Percentiles rank a stretch among this genome's conserved stretches.
phyloP scores from a whole-genome alignment of 495 filamentous ascomycete genomes.

The Tuber umbilicatum region DNA sequence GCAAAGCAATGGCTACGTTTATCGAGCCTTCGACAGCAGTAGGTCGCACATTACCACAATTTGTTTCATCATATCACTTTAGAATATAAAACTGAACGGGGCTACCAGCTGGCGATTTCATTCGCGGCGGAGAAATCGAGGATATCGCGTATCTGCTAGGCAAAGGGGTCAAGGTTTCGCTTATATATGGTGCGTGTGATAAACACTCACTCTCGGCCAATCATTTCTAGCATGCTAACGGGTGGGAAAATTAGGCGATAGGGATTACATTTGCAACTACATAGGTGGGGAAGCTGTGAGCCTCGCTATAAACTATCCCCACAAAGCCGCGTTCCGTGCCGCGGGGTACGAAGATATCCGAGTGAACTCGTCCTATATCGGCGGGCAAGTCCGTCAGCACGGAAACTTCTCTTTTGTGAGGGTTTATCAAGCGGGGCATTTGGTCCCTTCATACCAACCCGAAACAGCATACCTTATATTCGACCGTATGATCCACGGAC shows the following conservation, averaged over 20 bases:
- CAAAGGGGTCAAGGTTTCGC: constrained; percentile 57
- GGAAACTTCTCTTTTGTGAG: constrained; percentile 64
- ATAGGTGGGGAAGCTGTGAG: constrained; percentile 58
- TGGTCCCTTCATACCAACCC: constrained; percentile 65
- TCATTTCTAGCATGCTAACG: not conserved
- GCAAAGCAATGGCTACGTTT: constrained; percentile 48
- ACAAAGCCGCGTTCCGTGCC: constrained; percentile 45
- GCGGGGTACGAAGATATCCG: constrained; percentile 56
- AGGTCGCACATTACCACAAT: constrained; percentile 46
- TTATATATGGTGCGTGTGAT: constrained; percentile 62
- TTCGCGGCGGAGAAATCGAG: constrained; percentile 49
- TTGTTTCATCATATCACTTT: constrained; percentile 21
- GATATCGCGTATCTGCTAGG: constrained; percentile 52
- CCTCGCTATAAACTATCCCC: constrained; percentile 48
- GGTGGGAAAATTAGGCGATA: constrained; percentile 20
- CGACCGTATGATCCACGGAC: constrained; percentile 51
- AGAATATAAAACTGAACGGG: constrained; percentile 17
- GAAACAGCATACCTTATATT: constrained; percentile 56
- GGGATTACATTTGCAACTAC: constrained; percentile 66
- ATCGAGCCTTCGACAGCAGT: constrained; percentile 50
- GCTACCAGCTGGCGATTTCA: constrained; percentile 42
- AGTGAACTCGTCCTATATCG: constrained; percentile 50
- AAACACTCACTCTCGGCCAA: not conserved
- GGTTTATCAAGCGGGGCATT: constrained; percentile 65
- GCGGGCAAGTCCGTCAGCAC: constrained; percentile 61